Percentiles rank a stretch among this genome's conserved stretches.
phyloP scores from a whole-genome alignment of 257 asterid genomes.

The Orobanche coerulescens region DNA sequence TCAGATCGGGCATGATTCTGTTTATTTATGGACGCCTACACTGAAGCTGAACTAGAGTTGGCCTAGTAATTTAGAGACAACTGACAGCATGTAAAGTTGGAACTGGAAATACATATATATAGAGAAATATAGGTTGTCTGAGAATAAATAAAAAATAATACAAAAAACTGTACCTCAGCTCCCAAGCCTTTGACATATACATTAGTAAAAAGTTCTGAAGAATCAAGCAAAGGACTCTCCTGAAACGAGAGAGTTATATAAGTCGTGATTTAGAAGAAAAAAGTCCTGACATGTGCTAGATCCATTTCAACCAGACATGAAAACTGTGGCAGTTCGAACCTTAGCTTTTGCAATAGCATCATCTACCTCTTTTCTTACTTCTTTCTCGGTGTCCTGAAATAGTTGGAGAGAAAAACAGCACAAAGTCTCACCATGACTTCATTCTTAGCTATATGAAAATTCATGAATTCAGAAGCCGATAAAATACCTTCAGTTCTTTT shows the following conservation, averaged over 20 bases:
- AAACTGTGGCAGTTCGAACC: constrained; percentile 43
- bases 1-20: not conserved
- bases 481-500: constrained; percentile 75
- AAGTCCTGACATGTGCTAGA: not conserved
- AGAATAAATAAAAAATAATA: not conserved
- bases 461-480: not conserved
- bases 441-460: constrained; percentile 16
- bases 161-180: constrained; percentile 55
- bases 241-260: constrained; percentile 31
- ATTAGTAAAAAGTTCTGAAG: constrained; percentile 88
- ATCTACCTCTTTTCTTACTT: constrained; percentile 74
- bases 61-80: no score
- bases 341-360: constrained; percentile 95
- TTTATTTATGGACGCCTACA: not conserved
- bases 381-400: constrained; percentile 86
- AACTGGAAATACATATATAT: not conserved
- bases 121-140: not conserved
- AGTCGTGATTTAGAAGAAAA: constrained; percentile 2
- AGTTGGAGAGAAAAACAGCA: constrained; percentile 1
- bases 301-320: constrained; percentile 15
- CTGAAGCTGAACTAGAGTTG: no score
- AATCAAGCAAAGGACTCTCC: constrained; percentile 91
- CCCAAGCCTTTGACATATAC: constrained; percentile 77
- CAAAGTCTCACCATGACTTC: not conserved
- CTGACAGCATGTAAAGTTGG: not conserved